Evolutionary conservation across 2,329 filamentous ascomycete genomes (phyloP), one percentile per base, ranked within the genome.

Genomic region (Monilinia fructigena): DNA sequence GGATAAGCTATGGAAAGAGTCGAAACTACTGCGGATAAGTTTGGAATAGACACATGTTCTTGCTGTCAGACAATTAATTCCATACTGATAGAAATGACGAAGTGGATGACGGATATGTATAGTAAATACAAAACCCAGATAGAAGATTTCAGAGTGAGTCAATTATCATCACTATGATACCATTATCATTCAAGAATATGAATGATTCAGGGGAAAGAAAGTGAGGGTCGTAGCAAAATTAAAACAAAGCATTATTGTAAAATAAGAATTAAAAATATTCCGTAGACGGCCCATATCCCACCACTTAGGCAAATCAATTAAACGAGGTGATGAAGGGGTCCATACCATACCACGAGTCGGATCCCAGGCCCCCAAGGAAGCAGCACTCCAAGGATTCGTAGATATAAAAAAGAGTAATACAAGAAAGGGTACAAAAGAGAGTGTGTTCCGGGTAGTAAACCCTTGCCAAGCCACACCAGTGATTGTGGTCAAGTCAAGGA

Each of bases 281-380:
- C 20, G 20, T 50, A 16, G 42, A 31, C 47, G 16, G 42, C 11
- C 47, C 26, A 55, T 48, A 53, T 26, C 45, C 42, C 40, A 40
- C 42, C 45, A 40, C 42, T 38, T 23, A 40, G 52, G 42, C 35
- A 35, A 42, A 35, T 38, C 2, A 53, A 35, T 40, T 47, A 54
- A 48, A 55, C 42, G 66, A 64, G 62, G 56, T 55, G 52, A 63
- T 55, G 48, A 59, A 66, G 66, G 55, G 63, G 55, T 59, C 14
- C 26, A 52, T 64, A 66, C 68, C 64, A 69, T 64, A 68, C 68
- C 64, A 69, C 63, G 59, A 63, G 68, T 63, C 64, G 68, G 61
- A 63, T 47, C 56, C 42, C 42, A 31, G 28, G 54, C 65, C 52
- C 66, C 63, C 55, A 60, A 62, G 53, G 61, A 65, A 65, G 1